A percentile compares a stretch with the other conserved stretches of the same genome.
phyloP scores from a whole-genome alignment of 148 eudicot species.

The Vaccinium darrowii region DNA sequence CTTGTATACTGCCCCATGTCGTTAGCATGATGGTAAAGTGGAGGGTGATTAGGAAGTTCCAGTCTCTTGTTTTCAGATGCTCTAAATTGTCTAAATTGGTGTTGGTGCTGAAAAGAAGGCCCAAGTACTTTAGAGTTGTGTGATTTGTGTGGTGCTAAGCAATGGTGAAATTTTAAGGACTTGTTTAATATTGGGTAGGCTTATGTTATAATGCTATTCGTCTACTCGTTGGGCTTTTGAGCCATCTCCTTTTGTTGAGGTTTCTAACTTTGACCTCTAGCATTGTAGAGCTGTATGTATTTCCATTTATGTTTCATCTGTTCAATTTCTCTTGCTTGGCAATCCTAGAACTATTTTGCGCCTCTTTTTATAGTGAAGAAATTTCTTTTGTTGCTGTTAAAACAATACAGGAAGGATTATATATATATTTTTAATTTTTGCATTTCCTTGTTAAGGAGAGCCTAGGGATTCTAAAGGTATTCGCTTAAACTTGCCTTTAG shows the following conservation, averaged over 20 bases:
- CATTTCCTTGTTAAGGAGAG: background rate
- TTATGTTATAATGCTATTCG: background rate
- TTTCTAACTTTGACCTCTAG: background rate
- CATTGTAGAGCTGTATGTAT: background rate
- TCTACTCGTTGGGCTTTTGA: background rate
- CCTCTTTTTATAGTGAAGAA: background rate
- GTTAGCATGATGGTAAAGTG: background rate
- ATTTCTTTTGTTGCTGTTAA: background rate
- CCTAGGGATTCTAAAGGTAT: background rate
- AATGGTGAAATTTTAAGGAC: background rate
- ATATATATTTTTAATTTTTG: background rate
- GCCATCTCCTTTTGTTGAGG: background rate
- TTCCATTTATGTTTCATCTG: background rate
- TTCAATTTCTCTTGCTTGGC: background rate
- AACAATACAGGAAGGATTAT: background rate
- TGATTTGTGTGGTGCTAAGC: background rate
- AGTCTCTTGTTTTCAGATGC: background rate
- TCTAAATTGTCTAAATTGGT: background rate
- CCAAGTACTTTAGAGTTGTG: background rate
- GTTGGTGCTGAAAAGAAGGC: background rate
- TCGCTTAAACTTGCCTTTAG: background rate
- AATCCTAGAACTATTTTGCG: background rate
- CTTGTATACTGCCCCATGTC: background rate
- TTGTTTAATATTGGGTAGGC: background rate
- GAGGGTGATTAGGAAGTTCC: background rate